Percentiles rank a stretch among this genome's conserved stretches.
These are phyloP conservation scores for Choricystis sp. DNA, from an alignment of 139 green algal species.

Conservation along the genomic window DNA sequence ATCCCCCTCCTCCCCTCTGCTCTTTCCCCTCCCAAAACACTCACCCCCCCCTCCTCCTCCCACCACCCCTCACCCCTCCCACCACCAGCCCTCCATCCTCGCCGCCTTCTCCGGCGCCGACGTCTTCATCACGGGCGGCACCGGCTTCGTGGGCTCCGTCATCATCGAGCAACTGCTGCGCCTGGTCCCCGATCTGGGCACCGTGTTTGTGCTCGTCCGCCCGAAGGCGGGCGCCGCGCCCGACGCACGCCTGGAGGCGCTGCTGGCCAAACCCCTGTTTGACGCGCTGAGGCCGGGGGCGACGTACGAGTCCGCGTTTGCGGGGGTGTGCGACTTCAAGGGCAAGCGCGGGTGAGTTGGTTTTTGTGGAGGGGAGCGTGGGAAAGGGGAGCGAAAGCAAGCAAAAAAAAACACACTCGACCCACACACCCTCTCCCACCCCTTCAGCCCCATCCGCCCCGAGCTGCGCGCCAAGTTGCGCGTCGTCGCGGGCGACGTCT, in stretches of 20 bases:
- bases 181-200: constrained; percentile 12
- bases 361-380: neutral
- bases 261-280: too few species aligned
- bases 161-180: constrained; percentile 39
- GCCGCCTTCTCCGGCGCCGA: neutral
- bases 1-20: too few species aligned
- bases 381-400: neutral
- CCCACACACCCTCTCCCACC: neutral
- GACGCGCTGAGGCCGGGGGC: too few species aligned
- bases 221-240: constrained; percentile 1
- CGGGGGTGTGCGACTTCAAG: too few species aligned
- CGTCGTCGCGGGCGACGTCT: constrained; percentile 7
- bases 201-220: constrained; percentile 17
- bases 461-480: neutral
- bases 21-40: neutral
- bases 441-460: neutral
- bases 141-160: constrained; percentile 32
- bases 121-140: constrained; percentile 12
- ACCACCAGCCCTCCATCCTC: neutral
- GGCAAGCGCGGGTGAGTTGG: too few species aligned
- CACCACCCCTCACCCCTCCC: neutral
- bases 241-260: too few species aligned
- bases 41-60: neutral
- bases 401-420: neutral
- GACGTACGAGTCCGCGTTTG: too few species aligned